Conservation (phyloP, 2,329 filamentous ascomycete species). For the Colletotrichum cordylinicola region DNA sequence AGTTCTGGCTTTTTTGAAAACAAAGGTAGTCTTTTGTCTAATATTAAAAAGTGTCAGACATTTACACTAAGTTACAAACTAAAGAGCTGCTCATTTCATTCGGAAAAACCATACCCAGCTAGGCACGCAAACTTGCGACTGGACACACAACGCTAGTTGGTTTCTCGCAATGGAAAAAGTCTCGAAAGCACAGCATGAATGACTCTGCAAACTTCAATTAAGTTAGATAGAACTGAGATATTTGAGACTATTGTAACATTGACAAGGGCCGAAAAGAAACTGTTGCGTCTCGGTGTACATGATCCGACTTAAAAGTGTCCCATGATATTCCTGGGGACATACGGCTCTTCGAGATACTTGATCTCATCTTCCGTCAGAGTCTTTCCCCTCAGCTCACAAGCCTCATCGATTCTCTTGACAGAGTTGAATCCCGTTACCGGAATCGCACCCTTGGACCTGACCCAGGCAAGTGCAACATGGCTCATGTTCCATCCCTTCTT, state of each 20-base stretch:
- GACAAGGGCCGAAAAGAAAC: neutral
- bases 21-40: neutral
- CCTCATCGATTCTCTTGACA: conserved; percentile 13
- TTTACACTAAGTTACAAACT: neutral
- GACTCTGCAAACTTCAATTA: neutral
- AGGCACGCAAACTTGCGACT: neutral
- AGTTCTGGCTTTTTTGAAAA: neutral
- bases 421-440: conserved; percentile 20
- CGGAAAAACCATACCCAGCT: neutral
- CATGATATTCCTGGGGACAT: conserved; percentile 18
- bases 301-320: conserved; percentile 28
- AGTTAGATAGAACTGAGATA: neutral
- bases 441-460: conserved; percentile 7
- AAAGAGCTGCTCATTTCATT: neutral
- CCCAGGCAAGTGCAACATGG: conserved; percentile 15
- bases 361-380: conserved; percentile 8
- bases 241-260: neutral
- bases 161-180: neutral
- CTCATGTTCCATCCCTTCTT: conserved; percentile 20
- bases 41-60: neutral
- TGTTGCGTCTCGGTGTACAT: neutral
- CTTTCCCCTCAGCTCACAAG: conserved; percentile 5
- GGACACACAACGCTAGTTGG: neutral
- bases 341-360: conserved; percentile 16
- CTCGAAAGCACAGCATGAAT: neutral